phyloP scores from a whole-genome alignment of 1,284 basidiomycete species.

The Rugosomyces carneus region DNA sequence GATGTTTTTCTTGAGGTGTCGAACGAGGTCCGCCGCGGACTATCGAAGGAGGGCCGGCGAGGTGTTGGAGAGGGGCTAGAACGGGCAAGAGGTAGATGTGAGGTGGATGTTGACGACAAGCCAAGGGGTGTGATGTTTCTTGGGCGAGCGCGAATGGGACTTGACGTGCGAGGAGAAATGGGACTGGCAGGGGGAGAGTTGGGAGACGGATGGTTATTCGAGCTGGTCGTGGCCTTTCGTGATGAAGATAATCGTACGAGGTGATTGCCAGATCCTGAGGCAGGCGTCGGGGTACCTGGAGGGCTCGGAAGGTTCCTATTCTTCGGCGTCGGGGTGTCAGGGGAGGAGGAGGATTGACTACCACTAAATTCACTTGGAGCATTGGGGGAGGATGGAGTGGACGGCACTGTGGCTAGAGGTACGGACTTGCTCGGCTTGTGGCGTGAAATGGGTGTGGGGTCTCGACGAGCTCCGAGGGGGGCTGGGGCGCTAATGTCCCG shows the following conservation, averaged over 20 bases:
- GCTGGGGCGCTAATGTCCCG: constrained; percentile 23
- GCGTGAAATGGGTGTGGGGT: constrained; percentile 18
- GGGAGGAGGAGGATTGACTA: constrained; percentile 14
- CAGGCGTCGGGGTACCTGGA: constrained; percentile 43
- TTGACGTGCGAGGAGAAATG: constrained; percentile 32
- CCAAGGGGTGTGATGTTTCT: constrained; percentile 27
- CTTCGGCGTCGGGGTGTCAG: constrained; percentile 21
- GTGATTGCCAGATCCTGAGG: constrained; percentile 35
- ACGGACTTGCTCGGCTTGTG: constrained; percentile 35
- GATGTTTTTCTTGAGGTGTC: constrained; percentile 18
- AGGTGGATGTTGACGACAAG: constrained; percentile 28
- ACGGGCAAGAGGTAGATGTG: constrained; percentile 28
- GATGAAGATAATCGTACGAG: constrained; percentile 28
- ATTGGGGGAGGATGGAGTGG: constrained; percentile 13
- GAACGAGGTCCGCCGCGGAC: constrained; percentile 15
- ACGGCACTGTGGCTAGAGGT: constrained; percentile 27
- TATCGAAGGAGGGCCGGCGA: constrained; percentile 17
- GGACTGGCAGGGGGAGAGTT: constrained; percentile 28
- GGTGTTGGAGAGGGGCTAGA: constrained; percentile 24
- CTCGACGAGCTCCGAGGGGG: constrained; percentile 18
- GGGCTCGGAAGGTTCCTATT: constrained; percentile 34
- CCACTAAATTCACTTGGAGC: constrained; percentile 4
- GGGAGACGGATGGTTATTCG: constrained; percentile 33
- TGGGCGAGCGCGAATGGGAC: constrained; percentile 30
- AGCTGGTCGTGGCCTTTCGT: constrained; percentile 32